Evolutionary conservation across 108 stramenopile genomes (phyloP), one percentile per base, ranked within the genome.

Genomic region (Pseudonitzschia multiseries): DNA sequence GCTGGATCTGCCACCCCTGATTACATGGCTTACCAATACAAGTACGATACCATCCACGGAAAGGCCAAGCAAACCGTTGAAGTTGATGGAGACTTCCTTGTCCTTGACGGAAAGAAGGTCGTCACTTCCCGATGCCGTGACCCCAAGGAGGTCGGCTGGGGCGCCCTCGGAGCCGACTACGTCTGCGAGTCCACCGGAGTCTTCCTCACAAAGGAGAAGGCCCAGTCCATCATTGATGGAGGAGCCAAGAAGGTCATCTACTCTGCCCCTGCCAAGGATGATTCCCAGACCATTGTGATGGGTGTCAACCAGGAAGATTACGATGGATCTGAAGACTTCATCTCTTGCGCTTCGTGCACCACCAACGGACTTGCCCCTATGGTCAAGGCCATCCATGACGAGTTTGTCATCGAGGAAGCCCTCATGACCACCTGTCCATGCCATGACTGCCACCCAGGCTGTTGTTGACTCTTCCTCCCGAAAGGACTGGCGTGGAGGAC

Each of bases 381-480:
- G 87, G 98, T 97, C 67, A 98, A 99, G 93, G 96, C 96, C 75
- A 83, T 99, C 87, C 86, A 99, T 82, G 98, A 99, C 82, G 92
- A 91, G 75, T 99, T 93, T 83, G 97, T 90, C 72, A 99, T 99
- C 75, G 89, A 96, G 71, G 95, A 96, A 83, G 98, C 93, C 66
- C 97, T 99, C 83, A 99, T 99, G 99, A 99, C 99, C 90, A 99
- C 99, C 65, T n/a, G 99, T 99, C 74, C 99, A 99, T 88, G 98
- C 99, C 93, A 96, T 97, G 96, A 99, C 99, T 60, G 96, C 99
- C 85, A 98, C 98, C 82, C 99, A 99, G 86, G 93, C 94, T 69
- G 95, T 96, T 65, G 99, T 99, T 70, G 99, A 99, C 86, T 95
- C 96, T 72, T 96, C 97, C 79, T 97, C 97, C 82, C 94, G 94